These are phyloP conservation scores for Biancaea sappan DNA, from an alignment of 306 rosid genomes.

Conservation along the genomic window DNA sequence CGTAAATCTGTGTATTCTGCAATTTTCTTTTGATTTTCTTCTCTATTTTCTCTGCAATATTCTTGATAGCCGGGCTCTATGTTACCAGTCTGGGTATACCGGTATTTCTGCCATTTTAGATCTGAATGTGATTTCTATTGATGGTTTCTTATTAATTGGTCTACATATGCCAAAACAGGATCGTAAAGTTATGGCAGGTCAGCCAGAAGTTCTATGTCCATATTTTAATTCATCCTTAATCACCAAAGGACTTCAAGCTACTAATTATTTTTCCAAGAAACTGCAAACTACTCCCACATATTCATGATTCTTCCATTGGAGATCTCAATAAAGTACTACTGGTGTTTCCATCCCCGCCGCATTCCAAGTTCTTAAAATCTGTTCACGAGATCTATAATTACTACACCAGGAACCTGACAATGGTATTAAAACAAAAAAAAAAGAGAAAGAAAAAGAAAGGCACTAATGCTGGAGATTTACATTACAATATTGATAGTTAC, in stretches of 20 bases:
- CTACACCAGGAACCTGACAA: conserved; percentile 3
- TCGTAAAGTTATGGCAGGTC: conserved; percentile 17
- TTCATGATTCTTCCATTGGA: conserved; percentile 10
- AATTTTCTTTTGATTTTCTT: too few species aligned
- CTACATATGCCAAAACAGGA: conserved; percentile 29
- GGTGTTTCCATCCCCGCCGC: background rate
- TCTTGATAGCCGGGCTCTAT: too few species aligned
- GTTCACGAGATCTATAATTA: background rate
- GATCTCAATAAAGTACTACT: background rate
- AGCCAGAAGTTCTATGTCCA: conserved; percentile 26
- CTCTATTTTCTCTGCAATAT: too few species aligned
- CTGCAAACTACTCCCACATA: background rate
- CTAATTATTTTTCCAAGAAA: conserved; percentile 28
- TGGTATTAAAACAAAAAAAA: too few species aligned
- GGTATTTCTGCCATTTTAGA: too few species aligned
- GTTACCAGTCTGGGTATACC: too few species aligned
- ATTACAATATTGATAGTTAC: background rate
- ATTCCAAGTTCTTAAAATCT: background rate
- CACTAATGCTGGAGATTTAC: background rate
- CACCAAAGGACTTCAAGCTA: conserved; percentile 39
- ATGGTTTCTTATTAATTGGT: background rate
- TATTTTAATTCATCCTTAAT: conserved; percentile 31
- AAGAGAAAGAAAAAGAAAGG: too few species aligned
- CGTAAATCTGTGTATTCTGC: too few species aligned
- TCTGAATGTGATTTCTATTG: background rate